These are phyloP conservation scores for Calonectria montana DNA, from an alignment of 2,329 filamentous ascomycete genomes.

Conservation along the genomic window DNA sequence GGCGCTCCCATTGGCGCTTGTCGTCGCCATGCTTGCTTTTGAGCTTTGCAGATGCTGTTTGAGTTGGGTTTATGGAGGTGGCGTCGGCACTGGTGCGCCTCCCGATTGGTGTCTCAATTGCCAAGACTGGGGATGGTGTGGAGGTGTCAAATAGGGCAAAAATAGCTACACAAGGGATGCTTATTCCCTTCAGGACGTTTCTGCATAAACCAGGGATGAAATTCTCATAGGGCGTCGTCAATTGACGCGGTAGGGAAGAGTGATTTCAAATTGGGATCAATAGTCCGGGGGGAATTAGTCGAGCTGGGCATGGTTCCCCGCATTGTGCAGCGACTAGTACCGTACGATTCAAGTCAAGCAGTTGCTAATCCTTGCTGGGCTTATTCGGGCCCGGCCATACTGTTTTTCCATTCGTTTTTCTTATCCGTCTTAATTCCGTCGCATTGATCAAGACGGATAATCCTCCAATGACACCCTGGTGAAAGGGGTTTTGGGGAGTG, in stretches of 20 bases:
- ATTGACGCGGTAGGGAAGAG: background rate
- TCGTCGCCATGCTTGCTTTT: slow-evolving; percentile 6
- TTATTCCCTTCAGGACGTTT: background rate
- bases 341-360: background rate
- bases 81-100: background rate
- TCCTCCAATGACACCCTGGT: background rate
- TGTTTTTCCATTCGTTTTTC: background rate
- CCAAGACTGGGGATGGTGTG: background rate
- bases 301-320: slow-evolving; percentile 16
- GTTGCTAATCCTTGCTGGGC: background rate
- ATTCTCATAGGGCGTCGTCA: background rate
- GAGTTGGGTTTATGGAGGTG: background rate
- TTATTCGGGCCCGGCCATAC: background rate
- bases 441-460: background rate
- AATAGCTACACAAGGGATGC: background rate
- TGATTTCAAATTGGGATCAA: slow-evolving; percentile 7
- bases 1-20: background rate
- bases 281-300: slow-evolving; percentile 5
- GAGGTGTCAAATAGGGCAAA: background rate
- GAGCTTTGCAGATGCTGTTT: background rate
- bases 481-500: background rate
- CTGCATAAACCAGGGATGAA: slow-evolving; percentile 2
- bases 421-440: background rate
- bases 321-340: slow-evolving; percentile 4
- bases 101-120: background rate